Evolutionary conservation across 352 stramenopile species (phyloP).

Genomic region (Globisporangium camurandrum): DNA sequence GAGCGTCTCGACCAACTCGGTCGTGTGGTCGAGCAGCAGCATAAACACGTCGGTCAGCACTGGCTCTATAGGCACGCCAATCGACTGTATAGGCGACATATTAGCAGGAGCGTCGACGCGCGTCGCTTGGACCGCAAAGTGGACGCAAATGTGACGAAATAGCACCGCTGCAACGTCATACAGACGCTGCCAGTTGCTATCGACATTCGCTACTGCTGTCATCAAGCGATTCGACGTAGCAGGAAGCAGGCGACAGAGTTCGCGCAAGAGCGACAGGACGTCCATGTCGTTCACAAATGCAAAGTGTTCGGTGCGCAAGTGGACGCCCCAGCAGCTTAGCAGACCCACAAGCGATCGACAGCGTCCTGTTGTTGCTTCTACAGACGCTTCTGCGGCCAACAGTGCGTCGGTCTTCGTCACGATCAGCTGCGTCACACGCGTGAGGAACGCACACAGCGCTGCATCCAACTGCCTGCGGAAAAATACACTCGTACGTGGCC

Average conservation of each 20-base stretch:
- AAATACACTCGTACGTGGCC: slow-evolving; percentile 16
- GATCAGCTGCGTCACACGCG: slow-evolving; percentile 27
- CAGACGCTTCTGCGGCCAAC: slow-evolving; percentile 1
- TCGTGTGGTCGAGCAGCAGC: slow-evolving; percentile 3
- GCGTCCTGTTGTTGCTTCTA: not conserved
- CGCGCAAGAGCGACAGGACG: slow-evolving; percentile 28
- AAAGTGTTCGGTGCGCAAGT: slow-evolving; percentile 35
- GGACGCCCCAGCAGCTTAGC: slow-evolving; percentile 30
- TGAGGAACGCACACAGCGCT: slow-evolving; percentile 22
- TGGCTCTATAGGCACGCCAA: slow-evolving; percentile 4
- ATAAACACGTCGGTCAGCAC: slow-evolving; percentile 3
- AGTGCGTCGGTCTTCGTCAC: slow-evolving; percentile 17
- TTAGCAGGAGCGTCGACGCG: not conserved
- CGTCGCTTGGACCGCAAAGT: slow-evolving; percentile 20
- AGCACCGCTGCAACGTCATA: slow-evolving; percentile 25
- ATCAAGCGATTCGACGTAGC: not conserved
- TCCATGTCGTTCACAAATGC: slow-evolving; percentile 44
- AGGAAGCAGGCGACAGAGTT: slow-evolving; percentile 13
- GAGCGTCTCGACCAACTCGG: not conserved
- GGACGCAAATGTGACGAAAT: slow-evolving; percentile 30
- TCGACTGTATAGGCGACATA: not conserved
- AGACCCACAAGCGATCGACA: slow-evolving; percentile 17
- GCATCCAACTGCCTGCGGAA: slow-evolving; percentile 27
- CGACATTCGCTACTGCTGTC: not conserved
- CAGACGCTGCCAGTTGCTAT: slow-evolving; percentile 9